Evolutionary conservation across 306 rosid genomes (phyloP).

Genomic region (Pterocarpus santalinus): DNA sequence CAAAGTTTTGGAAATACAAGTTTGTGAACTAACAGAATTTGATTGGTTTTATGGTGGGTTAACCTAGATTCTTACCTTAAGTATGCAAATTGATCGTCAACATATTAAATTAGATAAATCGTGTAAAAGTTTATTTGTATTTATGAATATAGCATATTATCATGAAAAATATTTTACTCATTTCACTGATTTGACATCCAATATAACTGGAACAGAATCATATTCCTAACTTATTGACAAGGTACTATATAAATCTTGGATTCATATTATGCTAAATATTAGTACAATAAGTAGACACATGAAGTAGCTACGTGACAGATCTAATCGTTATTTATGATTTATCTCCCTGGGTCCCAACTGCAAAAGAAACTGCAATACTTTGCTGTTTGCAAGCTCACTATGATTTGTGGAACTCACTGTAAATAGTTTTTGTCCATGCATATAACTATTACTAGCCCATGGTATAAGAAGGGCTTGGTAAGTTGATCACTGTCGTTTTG

Average conservation of each 20-base stretch:
- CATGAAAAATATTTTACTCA: not conserved
- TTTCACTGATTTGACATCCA: constrained; percentile 30
- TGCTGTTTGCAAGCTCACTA: constrained; percentile 24
- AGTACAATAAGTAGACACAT: constrained; percentile 41
- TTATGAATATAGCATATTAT: too few relatives aligned
- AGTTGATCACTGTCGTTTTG: constrained; percentile 89
- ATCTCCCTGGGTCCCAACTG: constrained; percentile 39
- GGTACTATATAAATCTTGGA: constrained; percentile 31
- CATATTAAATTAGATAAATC: not conserved
- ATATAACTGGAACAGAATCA: constrained; percentile 19
- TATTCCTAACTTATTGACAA: constrained; percentile 38
- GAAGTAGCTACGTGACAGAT: constrained; percentile 39
- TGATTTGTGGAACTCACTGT: constrained; percentile 9
- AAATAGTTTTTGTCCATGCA: not conserved
- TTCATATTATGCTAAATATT: constrained; percentile 35
- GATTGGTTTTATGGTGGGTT: too few relatives aligned
- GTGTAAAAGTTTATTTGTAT: too few relatives aligned
- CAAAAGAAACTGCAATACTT: constrained; percentile 34
- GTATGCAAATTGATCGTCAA: too few relatives aligned
- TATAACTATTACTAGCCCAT: constrained; percentile 75
- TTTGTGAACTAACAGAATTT: too few relatives aligned
- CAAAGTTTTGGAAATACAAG: too few relatives aligned
- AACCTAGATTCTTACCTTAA: too few relatives aligned
- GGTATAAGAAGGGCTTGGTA: constrained; percentile 91
- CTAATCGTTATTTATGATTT: constrained; percentile 34